Conservation (phyloP, 2,329 filamentous ascomycete genomes). For the Ophiostoma tasmaniense region DNA sequence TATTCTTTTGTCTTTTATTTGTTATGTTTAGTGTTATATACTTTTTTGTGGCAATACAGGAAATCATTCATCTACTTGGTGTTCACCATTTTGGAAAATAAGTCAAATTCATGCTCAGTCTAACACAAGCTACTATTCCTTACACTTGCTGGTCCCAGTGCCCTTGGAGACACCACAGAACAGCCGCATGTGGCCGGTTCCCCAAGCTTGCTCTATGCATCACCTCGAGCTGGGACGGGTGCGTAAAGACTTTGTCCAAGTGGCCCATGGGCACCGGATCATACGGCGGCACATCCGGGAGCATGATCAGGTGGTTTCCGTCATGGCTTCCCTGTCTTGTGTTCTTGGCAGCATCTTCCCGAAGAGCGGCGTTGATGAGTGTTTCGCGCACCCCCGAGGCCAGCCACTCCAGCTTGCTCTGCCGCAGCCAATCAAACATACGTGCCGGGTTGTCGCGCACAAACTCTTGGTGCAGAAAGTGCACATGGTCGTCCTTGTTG, state of each 20-base stretch:
- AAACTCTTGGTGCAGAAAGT: constrained; percentile 15
- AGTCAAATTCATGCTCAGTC: too few relatives aligned
- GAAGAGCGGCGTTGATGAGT: constrained; percentile 14
- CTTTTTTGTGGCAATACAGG: neutral
- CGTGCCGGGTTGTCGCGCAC: neutral
- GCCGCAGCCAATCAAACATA: constrained; percentile 14
- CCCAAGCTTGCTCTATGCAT: constrained; percentile 5
- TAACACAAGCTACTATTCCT: too few relatives aligned
- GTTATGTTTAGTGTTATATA: neutral
- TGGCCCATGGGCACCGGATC: constrained; percentile 16
- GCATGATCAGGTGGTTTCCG: neutral
- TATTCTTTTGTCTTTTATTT: neutral
- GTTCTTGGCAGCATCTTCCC: too few relatives aligned
- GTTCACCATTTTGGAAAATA: too few relatives aligned
- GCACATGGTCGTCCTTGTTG: constrained; percentile 6
- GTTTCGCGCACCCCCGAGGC: constrained; percentile 16
- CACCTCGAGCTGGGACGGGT: constrained; percentile 11
- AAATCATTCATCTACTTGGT: neutral
- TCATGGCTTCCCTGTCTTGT: neutral
- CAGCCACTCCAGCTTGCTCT: constrained; percentile 19
- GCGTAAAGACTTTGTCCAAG: constrained; percentile 15
- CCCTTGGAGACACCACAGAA: constrained; percentile 15
- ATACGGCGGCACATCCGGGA: constrained; percentile 18
- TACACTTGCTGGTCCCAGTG: too few relatives aligned
- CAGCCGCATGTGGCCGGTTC: constrained; percentile 10